Conservation (phyloP, 139 green algal genomes). For the Auxenochlorella protothecoides region DNA sequence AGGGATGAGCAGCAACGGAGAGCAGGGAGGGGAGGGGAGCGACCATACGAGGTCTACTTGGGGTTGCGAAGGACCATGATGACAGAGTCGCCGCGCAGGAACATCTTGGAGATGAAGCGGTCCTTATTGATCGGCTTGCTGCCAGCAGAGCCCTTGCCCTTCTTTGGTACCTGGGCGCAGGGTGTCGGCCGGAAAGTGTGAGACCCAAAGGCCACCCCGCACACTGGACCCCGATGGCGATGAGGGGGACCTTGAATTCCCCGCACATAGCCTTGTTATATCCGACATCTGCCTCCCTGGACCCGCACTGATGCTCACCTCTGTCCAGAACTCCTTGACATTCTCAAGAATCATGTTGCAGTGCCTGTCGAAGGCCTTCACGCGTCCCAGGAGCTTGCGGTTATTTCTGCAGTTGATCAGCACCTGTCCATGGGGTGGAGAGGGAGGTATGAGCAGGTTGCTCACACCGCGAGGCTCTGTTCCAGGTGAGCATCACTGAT, state of each 20-base stretch:
- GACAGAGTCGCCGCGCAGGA: constrained; percentile 92
- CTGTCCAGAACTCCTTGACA: constrained; percentile 99
- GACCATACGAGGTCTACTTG: constrained; percentile 37
- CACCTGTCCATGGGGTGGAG: constrained; percentile 48
- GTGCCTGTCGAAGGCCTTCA: constrained; percentile 98
- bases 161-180: constrained; percentile 69
- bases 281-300: background rate
- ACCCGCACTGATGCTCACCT: constrained; percentile 43
- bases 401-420: constrained; percentile 99
- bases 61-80: constrained; percentile 95
- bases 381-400: constrained; percentile 87
- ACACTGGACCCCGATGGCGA: no score
- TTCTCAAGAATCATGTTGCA: constrained; percentile 99
- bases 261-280: no score
- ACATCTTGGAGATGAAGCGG: constrained; percentile 97
- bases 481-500: background rate
- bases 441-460: background rate
- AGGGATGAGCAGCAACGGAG: no score
- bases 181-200: no score
- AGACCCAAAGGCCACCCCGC: no score
- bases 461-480: background rate
- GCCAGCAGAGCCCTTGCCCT: constrained; percentile 77
- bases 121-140: constrained; percentile 91
- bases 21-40: no score
- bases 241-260: no score